Evolutionary conservation across 192 early-diverging fungal species (phyloP), one percentile per base, ranked within the genome.

Genomic region (Dimargaris verticillata): DNA sequence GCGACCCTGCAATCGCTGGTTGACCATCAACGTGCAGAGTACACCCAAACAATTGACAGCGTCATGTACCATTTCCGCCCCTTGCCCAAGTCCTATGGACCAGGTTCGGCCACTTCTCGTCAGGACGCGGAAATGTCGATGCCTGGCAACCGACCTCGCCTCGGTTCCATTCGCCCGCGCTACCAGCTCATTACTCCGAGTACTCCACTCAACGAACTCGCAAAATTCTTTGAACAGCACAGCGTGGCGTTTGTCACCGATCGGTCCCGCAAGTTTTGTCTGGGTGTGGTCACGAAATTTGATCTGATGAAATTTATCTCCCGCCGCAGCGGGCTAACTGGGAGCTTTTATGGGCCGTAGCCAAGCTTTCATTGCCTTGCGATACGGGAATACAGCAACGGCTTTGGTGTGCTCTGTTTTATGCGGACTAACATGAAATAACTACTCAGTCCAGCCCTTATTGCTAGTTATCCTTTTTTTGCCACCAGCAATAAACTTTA

Each of bases 181-280:
- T 91, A 91, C 66, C 74, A 86, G 70, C 63, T 84, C 10, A 86
- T 92, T 50, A 89, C 90, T 14, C 88, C 88, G 7, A 78, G 77
- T 49, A 92, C 88, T 4, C 79, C 83, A 60, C 74, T 90, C 53
- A 71, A 81, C 53, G 87, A 89, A 59, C 72, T 92, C 17, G 80
- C 86, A 24, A 74, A 77, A 44, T 88, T 92, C 69, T 92, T 90
- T 79, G 88, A 92, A 60, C 78, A 81, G 49, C 77, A 88, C 61
- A 82, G 81, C 25, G 88, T 88, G 65, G 84, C 85, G 0, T 85
- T 92, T 64, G 81, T 92, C 12, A 92, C 89, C 3, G 89, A 92
- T 62, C 69, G 72, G 15, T 75, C 79, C 28, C 82, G 86, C 47
- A 83, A 87, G 65, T 92, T 85, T 73, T 86, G 85, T 51, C 64